Base-by-base conservation (phyloP, 1,284 basidiomycete genomes). In the Meira nashicola region DNA sequence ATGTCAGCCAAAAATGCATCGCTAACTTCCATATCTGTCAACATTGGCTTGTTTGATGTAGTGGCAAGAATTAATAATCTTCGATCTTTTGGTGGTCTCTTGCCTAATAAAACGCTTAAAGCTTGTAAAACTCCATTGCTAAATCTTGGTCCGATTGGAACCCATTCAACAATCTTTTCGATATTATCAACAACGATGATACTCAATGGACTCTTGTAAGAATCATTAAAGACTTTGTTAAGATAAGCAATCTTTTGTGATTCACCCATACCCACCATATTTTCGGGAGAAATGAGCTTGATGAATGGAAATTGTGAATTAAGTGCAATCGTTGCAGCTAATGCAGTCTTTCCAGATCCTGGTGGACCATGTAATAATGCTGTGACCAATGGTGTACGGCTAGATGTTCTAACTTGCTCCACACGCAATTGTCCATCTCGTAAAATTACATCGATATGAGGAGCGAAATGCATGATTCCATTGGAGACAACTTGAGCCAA, bases 101-200 rank as follows among this genome's bases (percentile, higher is more conserved):
- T 88, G 59, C 86, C 86, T 63, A 98, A 85, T 33, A 99, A 82
- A 0, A 98, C 93, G 54, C 96, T 83, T 15, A 99, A 81, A 0
- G 93, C 85, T 80, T 98, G 95, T 39, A 99, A 82, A 10, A 98
- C 90, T 12, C 87, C 83, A 78, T 98, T 98, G 2, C 92, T 95
- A 82, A 97, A 99, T 54, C 93, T 84, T 14, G 90, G 92, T 1
- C 94, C 94, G 80, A 99, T 90, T 3, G 93, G 92, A n/a, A 93
- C 93, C 89, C 92, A 99, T 56, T 76, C 76, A 55, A 78, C 64
- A 33, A 78, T 74, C 64, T 78, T 78, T 55, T 78, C 76, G 28
- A 78, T 71, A 57, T 65, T 68, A 66, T 99, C 95, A n/a, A 99
- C 88, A 12, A 99, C 92, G 60, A 99, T 87, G 11, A 97, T 90